Base-by-base conservation (phyloP, 192 early-diverging fungal genomes). In the Coemansia sp. region DNA sequence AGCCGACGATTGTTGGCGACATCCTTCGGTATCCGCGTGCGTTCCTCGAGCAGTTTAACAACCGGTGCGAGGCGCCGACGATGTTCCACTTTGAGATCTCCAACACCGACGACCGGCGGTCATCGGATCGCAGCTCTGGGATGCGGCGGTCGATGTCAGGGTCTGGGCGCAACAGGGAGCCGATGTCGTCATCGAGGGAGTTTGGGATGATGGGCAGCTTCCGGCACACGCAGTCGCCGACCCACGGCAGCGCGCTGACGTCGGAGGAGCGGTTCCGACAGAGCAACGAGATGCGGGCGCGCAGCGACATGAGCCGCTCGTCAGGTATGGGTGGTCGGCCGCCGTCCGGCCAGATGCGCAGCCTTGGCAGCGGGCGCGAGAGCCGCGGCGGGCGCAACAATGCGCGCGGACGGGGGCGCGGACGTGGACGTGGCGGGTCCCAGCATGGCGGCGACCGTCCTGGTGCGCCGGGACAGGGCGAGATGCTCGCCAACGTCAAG, bases 31-130 rank as follows among this genome's bases (percentile, higher is more conserved):
- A 92, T 59, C 81, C 85, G 41, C 81, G 83, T 28, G 86, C 78
- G 57, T 96, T 96, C 74, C 81, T 96, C 68, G 83, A 91, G 80
- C 87, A 87, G 64, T 94, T 93, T 77, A 83, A 75, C 57, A 62
- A 64, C 6, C 69, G 89, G 41, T 87, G 87, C 73, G 80, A 89
- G 36, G 77, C 85, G 55, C 89, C 88, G 13, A 62, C 82, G 5
- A 82, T 86, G 25, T 72, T 83, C 60, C 67, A 79, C 67, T 68
- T 74, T 67, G 81, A 83, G 58, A 74, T 73, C 59, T 44, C 74
- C 68, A 64, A 66, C 69, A 60, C 76, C 54, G 67, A 81, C 60
- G 74, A 75, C 36, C 71, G 83, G 58, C 76, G 77, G 62, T 58
- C 74, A 6, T 71, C 67, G 2, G 78, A 76, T 56, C 69, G 72